These are phyloP conservation scores for Byssothecium circinans DNA, from an alignment of 2,329 filamentous ascomycete species.

Conservation along the genomic window DNA sequence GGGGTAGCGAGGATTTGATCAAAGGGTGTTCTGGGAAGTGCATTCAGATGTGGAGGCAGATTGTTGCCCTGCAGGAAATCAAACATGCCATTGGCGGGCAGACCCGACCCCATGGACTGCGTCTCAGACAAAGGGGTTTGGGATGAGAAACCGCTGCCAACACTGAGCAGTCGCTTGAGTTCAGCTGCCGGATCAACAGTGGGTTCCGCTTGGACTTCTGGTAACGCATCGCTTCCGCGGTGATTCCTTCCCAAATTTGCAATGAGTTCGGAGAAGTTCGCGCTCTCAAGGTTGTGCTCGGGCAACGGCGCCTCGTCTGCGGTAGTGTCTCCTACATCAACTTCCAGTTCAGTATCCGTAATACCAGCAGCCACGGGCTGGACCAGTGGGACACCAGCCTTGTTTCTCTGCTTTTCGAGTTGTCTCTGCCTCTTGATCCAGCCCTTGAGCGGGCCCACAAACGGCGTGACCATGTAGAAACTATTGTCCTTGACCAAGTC, in stretches of 20 bases:
- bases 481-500: slow-evolving; percentile 72
- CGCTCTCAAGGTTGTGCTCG: slow-evolving; percentile 15
- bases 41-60: slow-evolving; percentile 14
- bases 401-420: slow-evolving; percentile 59
- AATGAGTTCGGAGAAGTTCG: slow-evolving; percentile 36
- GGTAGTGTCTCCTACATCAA: slow-evolving; percentile 30
- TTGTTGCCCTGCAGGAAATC: slow-evolving; percentile 52
- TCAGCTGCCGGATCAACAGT: slow-evolving; percentile 52
- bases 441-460: slow-evolving; percentile 80
- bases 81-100: slow-evolving; percentile 53
- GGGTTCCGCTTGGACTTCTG: slow-evolving; percentile 31
- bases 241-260: slow-evolving; percentile 33
- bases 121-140: slow-evolving; percentile 30
- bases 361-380: slow-evolving; percentile 21
- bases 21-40: slow-evolving; percentile 50
- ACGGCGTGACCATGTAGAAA: slow-evolving; percentile 98
- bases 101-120: slow-evolving; percentile 2
- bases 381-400: slow-evolving; percentile 19
- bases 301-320: slow-evolving; percentile 23
- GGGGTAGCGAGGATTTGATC: slow-evolving; percentile 57
- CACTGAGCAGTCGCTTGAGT: slow-evolving; percentile 55
- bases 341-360: slow-evolving; percentile 34
- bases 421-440: slow-evolving; percentile 88
- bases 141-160: slow-evolving; percentile 43
- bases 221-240: slow-evolving; percentile 28